phyloP scores from a whole-genome alignment of 345 rosid genomes.

The Sisymbrium altissimum region DNA sequence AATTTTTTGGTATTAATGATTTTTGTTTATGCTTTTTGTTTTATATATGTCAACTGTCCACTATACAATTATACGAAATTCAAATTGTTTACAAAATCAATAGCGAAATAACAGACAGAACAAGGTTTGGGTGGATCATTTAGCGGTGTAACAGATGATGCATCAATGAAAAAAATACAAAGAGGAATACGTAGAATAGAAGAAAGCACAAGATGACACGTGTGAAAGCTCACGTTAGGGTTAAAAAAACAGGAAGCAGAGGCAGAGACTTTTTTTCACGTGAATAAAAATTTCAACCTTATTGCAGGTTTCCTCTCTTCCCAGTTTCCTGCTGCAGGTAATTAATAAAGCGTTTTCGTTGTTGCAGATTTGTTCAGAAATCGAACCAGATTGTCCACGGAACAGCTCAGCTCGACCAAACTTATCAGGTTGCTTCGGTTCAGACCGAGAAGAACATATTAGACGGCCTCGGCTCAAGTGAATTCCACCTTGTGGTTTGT shows the following conservation, averaged over 20 bases:
- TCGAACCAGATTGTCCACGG: constrained; percentile 76
- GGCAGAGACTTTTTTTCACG: no score
- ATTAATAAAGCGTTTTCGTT: no score
- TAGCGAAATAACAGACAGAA: neutral
- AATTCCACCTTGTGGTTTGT: neutral
- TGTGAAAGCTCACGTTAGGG: no score
- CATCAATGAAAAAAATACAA: neutral
- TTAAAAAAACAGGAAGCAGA: no score
- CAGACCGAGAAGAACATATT: constrained; percentile 39
- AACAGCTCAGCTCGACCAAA: constrained; percentile 52
- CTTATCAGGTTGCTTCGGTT: constrained; percentile 21
- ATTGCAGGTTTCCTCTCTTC: no score
- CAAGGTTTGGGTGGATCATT: neutral
- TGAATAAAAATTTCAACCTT: no score
- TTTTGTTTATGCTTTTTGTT: no score
- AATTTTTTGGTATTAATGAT: no score
- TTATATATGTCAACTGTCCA: no score
- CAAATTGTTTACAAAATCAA: no score
- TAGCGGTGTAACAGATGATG: neutral
- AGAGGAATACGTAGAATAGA: neutral
- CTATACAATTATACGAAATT: no score
- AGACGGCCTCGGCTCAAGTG: constrained; percentile 30
- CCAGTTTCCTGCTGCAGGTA: no score
- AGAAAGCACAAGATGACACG: neutral
- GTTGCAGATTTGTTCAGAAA: constrained; percentile 10